Evolutionary conservation across 352 stramenopile species (phyloP), one percentile per base, ranked within the genome.

Genomic region (Pythium monospermum): DNA sequence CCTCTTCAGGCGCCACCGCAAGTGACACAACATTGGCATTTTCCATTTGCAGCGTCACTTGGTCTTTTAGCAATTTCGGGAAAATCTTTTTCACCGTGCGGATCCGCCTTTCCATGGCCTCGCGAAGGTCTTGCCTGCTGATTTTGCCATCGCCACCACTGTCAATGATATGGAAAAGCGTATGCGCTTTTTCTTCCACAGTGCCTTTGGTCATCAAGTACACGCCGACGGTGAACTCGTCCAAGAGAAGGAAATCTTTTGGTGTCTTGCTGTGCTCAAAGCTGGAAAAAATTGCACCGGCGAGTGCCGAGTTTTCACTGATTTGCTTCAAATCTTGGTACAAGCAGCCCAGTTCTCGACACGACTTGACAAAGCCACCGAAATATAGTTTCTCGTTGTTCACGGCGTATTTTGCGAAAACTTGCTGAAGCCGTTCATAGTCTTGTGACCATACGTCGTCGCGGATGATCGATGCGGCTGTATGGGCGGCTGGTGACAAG

Each of bases 151-250:
- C 71, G 6, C 72, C 64, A 1, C 49, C 66, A 26, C 68, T 70
- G 49, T 92, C 83, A 33, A 92, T 83, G 52, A 83, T 53, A 10
- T 85, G 73, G 44, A 92, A 92, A 16, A 92, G 63, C 23, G 55
- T 87, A 36, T 83, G 75, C 11, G 82, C 78, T 40, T 92, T 92
- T 52, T 92, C 72, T 53, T 87, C 78, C 6, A 87, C 76, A 1
- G 78, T 84, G 25, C 82, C 82, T 52, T 87, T 84, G 12, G 81
- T 86, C 70, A 89, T 87, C 28, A 92, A 48, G 56, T 92, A 89
- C 23, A 90, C 74, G 6, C 82, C 82, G 37, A 90, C 73, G 15
- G 85, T 75, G 43, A 92, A 92, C 46, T 92, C 82, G 50, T 90
- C 79, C 28, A 90, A 50, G 23, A 71, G 71, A 12, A 92, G 64